phyloP scores from a whole-genome alignment of 208 protist genomes.

The Novymonas esmeraldas region DNA sequence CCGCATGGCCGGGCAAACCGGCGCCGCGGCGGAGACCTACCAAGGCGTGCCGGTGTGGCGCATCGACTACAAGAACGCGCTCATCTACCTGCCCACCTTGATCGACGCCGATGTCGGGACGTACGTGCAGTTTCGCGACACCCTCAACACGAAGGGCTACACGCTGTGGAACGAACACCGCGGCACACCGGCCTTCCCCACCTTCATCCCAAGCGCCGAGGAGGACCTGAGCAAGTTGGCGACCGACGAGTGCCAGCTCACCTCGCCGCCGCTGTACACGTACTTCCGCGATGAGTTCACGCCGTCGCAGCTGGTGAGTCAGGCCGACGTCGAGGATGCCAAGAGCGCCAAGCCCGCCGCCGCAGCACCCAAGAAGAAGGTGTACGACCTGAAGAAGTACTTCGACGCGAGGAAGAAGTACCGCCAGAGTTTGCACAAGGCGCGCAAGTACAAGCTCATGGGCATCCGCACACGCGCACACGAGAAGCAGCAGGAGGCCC shows the following conservation, averaged over 20 bases:
- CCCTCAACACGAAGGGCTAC: slow-evolving; percentile 92
- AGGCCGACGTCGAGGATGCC: slow-evolving; percentile 90
- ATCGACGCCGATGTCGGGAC: slow-evolving; percentile 89
- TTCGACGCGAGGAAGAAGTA: slow-evolving; percentile 88
- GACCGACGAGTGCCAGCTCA: slow-evolving; percentile 91
- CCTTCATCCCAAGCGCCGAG: slow-evolving; percentile 80
- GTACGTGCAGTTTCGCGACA: slow-evolving; percentile 92
- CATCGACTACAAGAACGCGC: slow-evolving; percentile 95
- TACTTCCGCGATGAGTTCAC: slow-evolving; percentile 93
- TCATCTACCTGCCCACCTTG: slow-evolving; percentile 90
- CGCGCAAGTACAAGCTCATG: slow-evolving; percentile 88
- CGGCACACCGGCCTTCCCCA: slow-evolving; percentile 89
- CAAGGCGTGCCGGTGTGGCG: slow-evolving; percentile 90
- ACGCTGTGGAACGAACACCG: slow-evolving; percentile 92
- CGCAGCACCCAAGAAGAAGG: slow-evolving; percentile 81
- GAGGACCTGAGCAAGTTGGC: slow-evolving; percentile 88
- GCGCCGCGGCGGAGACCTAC: slow-evolving; percentile 87
- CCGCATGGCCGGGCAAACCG: slow-evolving; percentile 91
- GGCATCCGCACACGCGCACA: slow-evolving; percentile 81
- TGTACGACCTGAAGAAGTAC: slow-evolving; percentile 94
- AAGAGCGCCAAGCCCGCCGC: slow-evolving; percentile 84
- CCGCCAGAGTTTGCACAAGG: slow-evolving; percentile 81
- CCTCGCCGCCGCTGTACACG: slow-evolving; percentile 86
- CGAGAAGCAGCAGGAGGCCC: slow-evolving; percentile 91
- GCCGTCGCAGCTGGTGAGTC: slow-evolving; percentile 79